These are phyloP conservation scores for Aspergillus transmontanensis DNA, from an alignment of 2,329 filamentous ascomycete species.

Conservation along the genomic window DNA sequence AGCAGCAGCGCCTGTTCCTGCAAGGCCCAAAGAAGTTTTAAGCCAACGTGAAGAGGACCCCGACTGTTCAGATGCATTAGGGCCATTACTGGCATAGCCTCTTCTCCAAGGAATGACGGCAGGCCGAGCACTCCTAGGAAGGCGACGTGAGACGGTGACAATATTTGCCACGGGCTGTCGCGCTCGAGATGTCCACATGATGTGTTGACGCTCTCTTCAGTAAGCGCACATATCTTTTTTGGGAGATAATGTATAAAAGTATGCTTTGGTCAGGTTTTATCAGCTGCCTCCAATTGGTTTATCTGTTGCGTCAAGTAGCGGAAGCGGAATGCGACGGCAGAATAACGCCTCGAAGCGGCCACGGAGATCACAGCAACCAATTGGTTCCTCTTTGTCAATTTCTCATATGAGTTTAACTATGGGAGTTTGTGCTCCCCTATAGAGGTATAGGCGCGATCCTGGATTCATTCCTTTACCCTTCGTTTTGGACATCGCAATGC, in stretches of 20 bases:
- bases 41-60: slow-evolving; percentile 30
- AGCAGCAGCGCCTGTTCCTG: slow-evolving; percentile 33
- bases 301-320: slow-evolving; percentile 29
- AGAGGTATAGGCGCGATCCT: not conserved
- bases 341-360: slow-evolving; percentile 32
- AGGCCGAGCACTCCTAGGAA: slow-evolving; percentile 22
- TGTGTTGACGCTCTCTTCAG: slow-evolving; percentile 10
- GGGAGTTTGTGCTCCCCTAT: not conserved
- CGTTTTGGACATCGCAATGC: slow-evolving; percentile 26
- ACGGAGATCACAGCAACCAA: slow-evolving; percentile 16
- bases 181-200: slow-evolving; percentile 32
- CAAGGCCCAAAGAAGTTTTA: slow-evolving; percentile 33
- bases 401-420: not conserved
- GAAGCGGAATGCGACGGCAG: slow-evolving; percentile 36
- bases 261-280: not conserved
- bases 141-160: slow-evolving; percentile 24
- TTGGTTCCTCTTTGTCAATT: not conserved
- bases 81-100: slow-evolving; percentile 32
- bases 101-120: slow-evolving; percentile 28
- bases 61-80: slow-evolving; percentile 13
- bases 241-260: not conserved
- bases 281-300: slow-evolving; percentile 18
- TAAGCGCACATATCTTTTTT: slow-evolving; percentile 4
- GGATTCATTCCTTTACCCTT: not conserved
- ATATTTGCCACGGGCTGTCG: slow-evolving; percentile 27